Percentiles rank a stretch among this genome's conserved stretches.
phyloP scores from a whole-genome alignment of 2,329 filamentous ascomycete species.

The Aspergillus unguis region DNA sequence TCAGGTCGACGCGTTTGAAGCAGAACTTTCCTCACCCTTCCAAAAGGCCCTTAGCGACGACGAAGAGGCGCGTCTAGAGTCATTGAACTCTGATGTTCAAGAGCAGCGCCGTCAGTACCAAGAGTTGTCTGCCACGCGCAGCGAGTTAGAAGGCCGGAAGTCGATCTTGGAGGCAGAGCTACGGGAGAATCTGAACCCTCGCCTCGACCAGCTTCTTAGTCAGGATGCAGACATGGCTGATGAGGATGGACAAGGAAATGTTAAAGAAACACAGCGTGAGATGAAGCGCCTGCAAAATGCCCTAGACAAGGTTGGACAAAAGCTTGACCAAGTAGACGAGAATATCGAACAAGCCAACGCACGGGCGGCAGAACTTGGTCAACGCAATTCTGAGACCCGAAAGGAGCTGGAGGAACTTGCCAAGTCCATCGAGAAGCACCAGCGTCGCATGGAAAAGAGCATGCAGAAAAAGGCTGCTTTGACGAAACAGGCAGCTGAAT shows the following conservation, averaged over 20 bases:
- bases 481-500: constrained; percentile 72
- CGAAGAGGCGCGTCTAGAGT: constrained; percentile 80
- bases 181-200: constrained; percentile 81
- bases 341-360: constrained; percentile 61
- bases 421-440: constrained; percentile 74
- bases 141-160: constrained; percentile 77
- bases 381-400: constrained; percentile 62
- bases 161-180: constrained; percentile 81
- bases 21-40: constrained; percentile 80
- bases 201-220: constrained; percentile 78
- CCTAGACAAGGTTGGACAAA: constrained; percentile 63
- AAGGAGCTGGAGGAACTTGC: constrained; percentile 72
- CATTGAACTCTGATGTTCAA: constrained; percentile 65
- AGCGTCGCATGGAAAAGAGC: constrained; percentile 87
- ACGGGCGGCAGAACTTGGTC: constrained; percentile 57
- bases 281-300: constrained; percentile 72
- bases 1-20: constrained; percentile 71
- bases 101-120: constrained; percentile 74
- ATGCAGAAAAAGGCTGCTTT: constrained; percentile 82
- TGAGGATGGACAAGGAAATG: constrained; percentile 57
- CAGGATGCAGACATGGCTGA: constrained; percentile 66
- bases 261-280: constrained; percentile 77
- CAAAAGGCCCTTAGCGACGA: constrained; percentile 79
- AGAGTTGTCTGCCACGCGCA: constrained; percentile 67
- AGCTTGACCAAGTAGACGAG: constrained; percentile 70